Conservation (phyloP, 202 grass and related monocot species). For the Miscanthus sacchariflorus region DNA sequence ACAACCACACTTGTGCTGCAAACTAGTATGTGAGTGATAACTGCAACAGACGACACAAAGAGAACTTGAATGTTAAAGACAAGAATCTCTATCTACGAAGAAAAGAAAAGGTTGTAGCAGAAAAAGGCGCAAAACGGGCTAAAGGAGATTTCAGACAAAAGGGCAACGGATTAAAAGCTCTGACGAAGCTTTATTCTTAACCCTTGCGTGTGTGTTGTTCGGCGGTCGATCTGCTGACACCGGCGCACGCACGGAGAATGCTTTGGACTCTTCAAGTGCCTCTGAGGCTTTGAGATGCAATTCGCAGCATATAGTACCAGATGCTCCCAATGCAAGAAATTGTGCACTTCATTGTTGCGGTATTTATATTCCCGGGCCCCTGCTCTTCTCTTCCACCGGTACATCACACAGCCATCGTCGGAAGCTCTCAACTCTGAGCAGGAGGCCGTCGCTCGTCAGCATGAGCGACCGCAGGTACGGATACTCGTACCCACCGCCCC, state of each 20-base stretch:
- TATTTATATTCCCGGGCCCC: background rate
- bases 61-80: background rate
- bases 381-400: background rate
- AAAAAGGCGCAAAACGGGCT: background rate
- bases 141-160: background rate
- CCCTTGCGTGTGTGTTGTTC: background rate
- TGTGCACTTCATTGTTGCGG: background rate
- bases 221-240: slow-evolving; percentile 23
- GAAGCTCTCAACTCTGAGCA: background rate
- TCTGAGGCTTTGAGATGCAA: background rate
- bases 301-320: background rate
- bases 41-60: background rate
- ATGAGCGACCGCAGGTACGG: slow-evolving; percentile 56
- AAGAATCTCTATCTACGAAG: background rate
- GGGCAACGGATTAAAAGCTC: background rate
- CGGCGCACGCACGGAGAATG: slow-evolving; percentile 24
- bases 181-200: slow-evolving; percentile 46
- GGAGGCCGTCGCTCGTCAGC: background rate
- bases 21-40: no score
- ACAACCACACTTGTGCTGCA: no score
- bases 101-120: background rate
- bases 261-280: slow-evolving; percentile 3
- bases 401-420: no score
- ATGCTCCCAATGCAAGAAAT: background rate
- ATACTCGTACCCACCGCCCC: slow-evolving; percentile 48